phyloP scores from a whole-genome alignment of 306 rosid species.

The Notholithocarpus densiflorus region DNA sequence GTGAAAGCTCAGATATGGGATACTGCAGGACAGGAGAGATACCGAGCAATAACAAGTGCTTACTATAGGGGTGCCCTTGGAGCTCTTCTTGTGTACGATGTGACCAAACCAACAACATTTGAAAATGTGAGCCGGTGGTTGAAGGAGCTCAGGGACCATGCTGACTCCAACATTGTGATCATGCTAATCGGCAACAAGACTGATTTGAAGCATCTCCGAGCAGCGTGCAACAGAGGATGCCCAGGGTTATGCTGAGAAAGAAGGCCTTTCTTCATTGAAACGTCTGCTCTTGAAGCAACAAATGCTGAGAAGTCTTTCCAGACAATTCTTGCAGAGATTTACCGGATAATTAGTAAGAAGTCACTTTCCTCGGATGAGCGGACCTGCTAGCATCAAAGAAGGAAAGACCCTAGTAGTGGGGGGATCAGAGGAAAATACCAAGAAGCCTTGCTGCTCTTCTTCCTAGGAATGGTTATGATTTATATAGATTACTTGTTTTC shows the following conservation, averaged over 20 bases:
- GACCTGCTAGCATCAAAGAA: conserved; percentile 50
- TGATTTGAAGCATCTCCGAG: conserved; percentile 87
- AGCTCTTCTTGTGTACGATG: conserved; percentile 82
- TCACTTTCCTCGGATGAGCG: conserved; percentile 51
- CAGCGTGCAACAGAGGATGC: conserved; percentile 87
- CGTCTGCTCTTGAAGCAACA: conserved; percentile 83
- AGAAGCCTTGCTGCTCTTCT: conserved; percentile 74
- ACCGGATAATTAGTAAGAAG: conserved; percentile 85
- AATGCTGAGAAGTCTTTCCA: conserved; percentile 94
- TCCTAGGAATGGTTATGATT: conserved; percentile 33
- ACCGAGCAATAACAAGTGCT: conserved; percentile 91
- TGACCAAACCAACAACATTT: conserved; percentile 78
- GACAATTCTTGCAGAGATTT: conserved; percentile 72
- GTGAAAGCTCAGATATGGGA: conserved; percentile 98
- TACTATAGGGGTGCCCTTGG: conserved; percentile 96
- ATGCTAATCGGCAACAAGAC: conserved; percentile 92
- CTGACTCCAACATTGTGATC: conserved; percentile 84
- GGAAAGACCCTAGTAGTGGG: conserved; percentile 69
- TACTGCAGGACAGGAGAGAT: conserved; percentile 95
- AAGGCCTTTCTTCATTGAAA: conserved; percentile 92
- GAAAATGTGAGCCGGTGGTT: conserved; percentile 91
- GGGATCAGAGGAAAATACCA: conserved; percentile 48
- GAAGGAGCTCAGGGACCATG: conserved; percentile 94
- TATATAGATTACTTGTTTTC: not conserved
- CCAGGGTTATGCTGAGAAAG: conserved; percentile 78